Percentiles rank a stretch among this genome's conserved stretches.
Conservation (phyloP, 2,329 filamentous ascomycete genomes). For the Botrytis medusae region DNA sequence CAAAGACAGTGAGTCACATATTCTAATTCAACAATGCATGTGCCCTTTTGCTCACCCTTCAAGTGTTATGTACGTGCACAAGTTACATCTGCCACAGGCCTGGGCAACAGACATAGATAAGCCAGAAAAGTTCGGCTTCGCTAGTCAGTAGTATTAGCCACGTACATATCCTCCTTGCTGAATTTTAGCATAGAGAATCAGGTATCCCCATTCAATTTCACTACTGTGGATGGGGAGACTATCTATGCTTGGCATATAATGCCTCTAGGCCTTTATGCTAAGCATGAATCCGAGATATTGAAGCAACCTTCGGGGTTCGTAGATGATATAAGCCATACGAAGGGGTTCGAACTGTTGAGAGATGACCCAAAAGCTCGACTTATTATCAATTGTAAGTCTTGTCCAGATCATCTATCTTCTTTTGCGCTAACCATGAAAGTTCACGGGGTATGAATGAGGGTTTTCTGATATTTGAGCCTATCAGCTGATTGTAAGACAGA, state of each 20-base stretch:
- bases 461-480: slow-evolving; percentile 24
- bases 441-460: slow-evolving; percentile 55
- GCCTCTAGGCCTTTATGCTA: slow-evolving; percentile 72
- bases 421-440: slow-evolving; percentile 45
- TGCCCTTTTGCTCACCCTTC: slow-evolving; percentile 15
- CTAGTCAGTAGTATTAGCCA: slow-evolving; percentile 54
- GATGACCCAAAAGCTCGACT: slow-evolving; percentile 63
- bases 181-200: slow-evolving; percentile 64
- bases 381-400: slow-evolving; percentile 60
- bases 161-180: slow-evolving; percentile 1
- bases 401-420: background rate
- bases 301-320: slow-evolving; percentile 45
- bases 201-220: slow-evolving; percentile 79
- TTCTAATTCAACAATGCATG: slow-evolving; percentile 1
- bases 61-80: slow-evolving; percentile 78
- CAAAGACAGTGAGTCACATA: slow-evolving; percentile 70
- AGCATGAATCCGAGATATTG: slow-evolving; percentile 65
- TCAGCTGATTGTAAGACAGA: slow-evolving; percentile 49
- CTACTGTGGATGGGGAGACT: slow-evolving; percentile 71
- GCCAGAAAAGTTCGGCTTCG: slow-evolving; percentile 83
- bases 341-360: slow-evolving; percentile 61
- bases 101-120: slow-evolving; percentile 71
- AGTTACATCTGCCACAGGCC: slow-evolving; percentile 60
- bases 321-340: slow-evolving; percentile 54
- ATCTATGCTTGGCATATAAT: slow-evolving; percentile 91